These are phyloP conservation scores for Sphaerosporella brunnea DNA, from an alignment of 495 filamentous ascomycete species.

Conservation along the genomic window DNA sequence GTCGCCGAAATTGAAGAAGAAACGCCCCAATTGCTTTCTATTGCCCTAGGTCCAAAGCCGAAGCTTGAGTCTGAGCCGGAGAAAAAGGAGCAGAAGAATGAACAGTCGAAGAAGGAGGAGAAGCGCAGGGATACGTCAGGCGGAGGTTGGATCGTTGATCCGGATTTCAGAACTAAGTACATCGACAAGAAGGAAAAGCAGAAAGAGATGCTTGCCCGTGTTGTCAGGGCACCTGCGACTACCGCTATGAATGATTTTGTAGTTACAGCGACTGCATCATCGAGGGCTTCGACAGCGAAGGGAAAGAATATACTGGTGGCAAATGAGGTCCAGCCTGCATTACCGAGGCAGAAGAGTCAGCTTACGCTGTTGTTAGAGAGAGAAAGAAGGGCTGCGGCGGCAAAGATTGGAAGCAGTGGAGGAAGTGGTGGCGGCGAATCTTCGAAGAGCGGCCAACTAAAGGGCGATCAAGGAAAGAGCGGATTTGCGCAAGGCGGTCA, in stretches of 20 bases:
- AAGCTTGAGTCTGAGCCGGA: too few species aligned
- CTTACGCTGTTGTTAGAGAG: constrained; percentile 4
- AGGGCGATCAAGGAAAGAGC: too few species aligned
- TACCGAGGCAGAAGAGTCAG: constrained; percentile 8
- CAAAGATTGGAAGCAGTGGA: too few species aligned
- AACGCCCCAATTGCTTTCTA: background rate
- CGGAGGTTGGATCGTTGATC: constrained; percentile 21
- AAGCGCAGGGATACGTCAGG: constrained; percentile 7
- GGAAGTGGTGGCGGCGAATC: too few species aligned
- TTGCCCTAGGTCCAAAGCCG: too few species aligned
- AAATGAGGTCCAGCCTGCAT: constrained; percentile 11
- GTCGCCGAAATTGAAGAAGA: background rate
- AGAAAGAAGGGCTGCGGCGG: too few species aligned
- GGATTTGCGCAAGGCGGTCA: too few species aligned
- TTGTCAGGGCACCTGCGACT: constrained; percentile 7
- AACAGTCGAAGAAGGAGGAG: too few species aligned
- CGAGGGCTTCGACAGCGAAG: constrained; percentile 7
- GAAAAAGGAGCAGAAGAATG: background rate
- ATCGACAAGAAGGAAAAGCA: constrained; percentile 20
- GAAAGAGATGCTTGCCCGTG: constrained; percentile 10
- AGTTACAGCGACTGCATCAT: background rate
- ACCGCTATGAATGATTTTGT: constrained; percentile 1
- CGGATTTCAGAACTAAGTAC: constrained; percentile 24
- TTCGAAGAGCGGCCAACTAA: too few species aligned
- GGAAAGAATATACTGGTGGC: constrained; percentile 17